Evolutionary conservation across 2,329 filamentous ascomycete genomes (phyloP).

Genomic region (Scedosporium minutisporum): DNA sequence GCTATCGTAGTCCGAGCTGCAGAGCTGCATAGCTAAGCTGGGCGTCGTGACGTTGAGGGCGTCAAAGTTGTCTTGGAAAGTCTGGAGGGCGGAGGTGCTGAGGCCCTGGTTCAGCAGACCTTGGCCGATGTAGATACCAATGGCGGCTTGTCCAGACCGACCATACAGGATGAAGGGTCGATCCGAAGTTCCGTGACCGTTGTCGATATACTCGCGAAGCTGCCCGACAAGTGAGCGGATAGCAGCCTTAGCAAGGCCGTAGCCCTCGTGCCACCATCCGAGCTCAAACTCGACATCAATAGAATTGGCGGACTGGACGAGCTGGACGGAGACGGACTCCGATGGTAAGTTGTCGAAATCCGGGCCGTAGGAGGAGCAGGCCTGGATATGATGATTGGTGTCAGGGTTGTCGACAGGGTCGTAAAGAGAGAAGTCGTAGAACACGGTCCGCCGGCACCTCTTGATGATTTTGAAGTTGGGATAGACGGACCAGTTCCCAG

Average conservation of each 20-base stretch:
- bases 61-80: slow-evolving; percentile 16
- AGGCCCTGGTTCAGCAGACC: slow-evolving; percentile 18
- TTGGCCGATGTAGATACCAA: slow-evolving; percentile 27
- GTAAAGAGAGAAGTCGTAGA: slow-evolving; percentile 24
- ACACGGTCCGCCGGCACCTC: slow-evolving; percentile 19
- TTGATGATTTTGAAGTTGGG: slow-evolving; percentile 16
- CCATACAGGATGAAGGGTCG: slow-evolving; percentile 19
- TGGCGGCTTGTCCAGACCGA: slow-evolving; percentile 17
- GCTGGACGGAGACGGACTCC: slow-evolving; percentile 2
- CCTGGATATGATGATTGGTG: slow-evolving; percentile 18
- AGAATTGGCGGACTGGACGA: slow-evolving; percentile 7
- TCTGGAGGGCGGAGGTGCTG: slow-evolving; percentile 16
- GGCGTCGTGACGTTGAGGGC: slow-evolving; percentile 14
- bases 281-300: slow-evolving; percentile 15
- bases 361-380: slow-evolving; percentile 16
- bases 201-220: slow-evolving; percentile 18
- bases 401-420: slow-evolving; percentile 21
- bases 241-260: slow-evolving; percentile 11
- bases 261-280: slow-evolving; percentile 17
- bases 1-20: slow-evolving; percentile 13
- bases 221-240: slow-evolving; percentile 17
- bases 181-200: slow-evolving; percentile 14
- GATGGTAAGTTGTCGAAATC: slow-evolving; percentile 10
- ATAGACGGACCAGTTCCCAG: slow-evolving; percentile 18
- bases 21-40: slow-evolving; percentile 26